Conservation (phyloP, 768 basidiomycete genomes). For the Leccinellum luteum region DNA sequence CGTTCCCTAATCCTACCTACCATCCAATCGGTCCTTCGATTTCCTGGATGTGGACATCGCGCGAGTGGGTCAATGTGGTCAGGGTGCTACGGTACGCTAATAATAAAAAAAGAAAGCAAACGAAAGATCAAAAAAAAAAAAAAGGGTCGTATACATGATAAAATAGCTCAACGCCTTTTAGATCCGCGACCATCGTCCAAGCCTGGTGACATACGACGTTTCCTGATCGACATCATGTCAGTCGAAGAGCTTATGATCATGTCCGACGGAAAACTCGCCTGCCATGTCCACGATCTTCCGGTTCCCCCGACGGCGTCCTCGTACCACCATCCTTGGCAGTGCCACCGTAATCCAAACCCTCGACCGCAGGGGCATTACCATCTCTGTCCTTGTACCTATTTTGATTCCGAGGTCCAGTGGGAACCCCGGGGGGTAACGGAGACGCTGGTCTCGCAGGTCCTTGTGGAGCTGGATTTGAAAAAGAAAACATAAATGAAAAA, state of each 20-base stretch:
- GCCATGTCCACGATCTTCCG: constrained; percentile 62
- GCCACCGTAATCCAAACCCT: constrained; percentile 86
- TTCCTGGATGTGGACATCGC: not conserved
- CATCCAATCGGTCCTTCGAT: not conserved
- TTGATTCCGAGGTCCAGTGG: constrained; percentile 84
- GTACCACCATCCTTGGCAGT: constrained; percentile 41
- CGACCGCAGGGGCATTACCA: constrained; percentile 79
- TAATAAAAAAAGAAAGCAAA: not conserved
- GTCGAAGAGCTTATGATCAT: not conserved
- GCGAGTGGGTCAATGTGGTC: not conserved
- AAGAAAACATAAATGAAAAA: not conserved
- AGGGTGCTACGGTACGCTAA: not conserved
- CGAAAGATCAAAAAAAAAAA: constrained; percentile 1
- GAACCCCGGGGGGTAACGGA: constrained; percentile 82
- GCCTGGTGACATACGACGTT: constrained; percentile 71
- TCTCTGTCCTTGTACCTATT: constrained; percentile 91
- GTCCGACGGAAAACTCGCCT: constrained; percentile 39
- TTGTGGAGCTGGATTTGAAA: constrained; percentile 35
- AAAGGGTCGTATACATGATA: constrained; percentile 25
- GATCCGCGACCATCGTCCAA: constrained; percentile 65
- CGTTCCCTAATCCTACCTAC: no score
- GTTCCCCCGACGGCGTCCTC: constrained; percentile 62
- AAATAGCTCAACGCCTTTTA: constrained; percentile 60
- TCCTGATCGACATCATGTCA: constrained; percentile 40
- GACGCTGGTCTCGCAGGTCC: constrained; percentile 75